Evolutionary conservation across 1,284 basidiomycete genomes (phyloP), one percentile per base, ranked within the genome.

Genomic region (Leccinum laetum): DNA sequence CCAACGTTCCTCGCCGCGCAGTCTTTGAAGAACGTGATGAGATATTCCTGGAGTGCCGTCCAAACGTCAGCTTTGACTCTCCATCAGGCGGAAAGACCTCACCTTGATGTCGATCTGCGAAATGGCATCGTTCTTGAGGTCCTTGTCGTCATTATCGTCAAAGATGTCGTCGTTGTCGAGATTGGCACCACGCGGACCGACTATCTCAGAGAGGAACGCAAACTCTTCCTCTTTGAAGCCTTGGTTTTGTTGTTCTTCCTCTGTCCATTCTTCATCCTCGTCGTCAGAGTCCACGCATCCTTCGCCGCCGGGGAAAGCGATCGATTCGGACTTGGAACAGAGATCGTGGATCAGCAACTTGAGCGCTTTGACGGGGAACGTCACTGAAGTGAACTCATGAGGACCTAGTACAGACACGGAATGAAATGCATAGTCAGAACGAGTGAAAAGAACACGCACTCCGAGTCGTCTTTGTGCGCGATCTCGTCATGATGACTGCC

Each of bases 401-500:
- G 96, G 96, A 44, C 83, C 93, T 96, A 73, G 32, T 32, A 32
- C n/a, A 58, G 70, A 68, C 62, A 64, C 37, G 55, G 18, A 44
- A 58, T 62, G 46, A 62, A 41, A 58, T 44, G 60, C 9, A 66
- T 71, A 62, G 18, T 65, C 57, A 61, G 52, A 69, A 64, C 37
- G 46, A 67, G 55, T 8, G 11, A 35, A 61, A 60, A 59, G 9
- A 2, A 66, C 68, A 77, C 89, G 77, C 80, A 96, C 94, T 92
- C 69, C 32, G 32, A 32, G 32, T 32, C 32, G 84, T 83, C 81
- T 90, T 94, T 55, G 96, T 95, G 71, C 88, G 85, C 53, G 96
- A 97, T 66, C 97, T 90, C 52, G 97, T 99, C 89, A 98, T 95
- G 77, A 99, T 99, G 71, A 94, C 93, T 95, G 73, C 65, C 65